Evolutionary conservation across 305 asterid species (phyloP), one percentile per base, ranked within the genome.

Genomic region (Fraxinus ornus): DNA sequence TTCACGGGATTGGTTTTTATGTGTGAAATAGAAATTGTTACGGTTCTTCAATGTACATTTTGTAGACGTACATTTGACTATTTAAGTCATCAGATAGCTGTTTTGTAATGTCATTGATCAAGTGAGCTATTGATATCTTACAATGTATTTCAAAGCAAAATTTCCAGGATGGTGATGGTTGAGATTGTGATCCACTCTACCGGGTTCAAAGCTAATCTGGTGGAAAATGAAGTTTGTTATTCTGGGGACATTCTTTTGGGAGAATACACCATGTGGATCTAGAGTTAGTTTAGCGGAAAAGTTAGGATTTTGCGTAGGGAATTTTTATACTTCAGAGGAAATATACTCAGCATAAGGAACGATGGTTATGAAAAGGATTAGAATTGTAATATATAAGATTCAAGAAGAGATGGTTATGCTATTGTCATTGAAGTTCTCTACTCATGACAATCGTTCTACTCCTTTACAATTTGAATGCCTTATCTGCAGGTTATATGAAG

Each of bases 401-500:
- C 47, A 35, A 21, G 76, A 71, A 32, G 76, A 71, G 44, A 71
- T 15, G 76, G 44, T 32, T 32, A 32, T 32, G 47, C 15, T 72
- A 35, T 81, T 24, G 75, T 83, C 83, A 83, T 75, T 83, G 78
- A 66, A 79, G 79, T 80, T 77, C 78, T 79, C 80, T 80, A 85
- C 80, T 77, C 13, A 74, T 81, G 49, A 78, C 37, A 35, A 13
- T 75, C 82, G 30, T 77, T 36, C 55, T 75, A 75, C 76, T 83
- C 78, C 73, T 84, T 84, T 28, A 85, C 85, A 84, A 44, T 62
- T 88, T 80, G 86, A 82, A 83, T 83, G 84, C 88, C 83, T 83
- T 78, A 84, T 80, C 86, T 87, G 89, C 91, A 89, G 90, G 89
- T 89, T 77, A 75, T 78, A 39, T 75, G 89, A 72, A 89, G 90